Base-by-base conservation (phyloP, 805 yeast genomes). In the Candida insectalens region DNA sequence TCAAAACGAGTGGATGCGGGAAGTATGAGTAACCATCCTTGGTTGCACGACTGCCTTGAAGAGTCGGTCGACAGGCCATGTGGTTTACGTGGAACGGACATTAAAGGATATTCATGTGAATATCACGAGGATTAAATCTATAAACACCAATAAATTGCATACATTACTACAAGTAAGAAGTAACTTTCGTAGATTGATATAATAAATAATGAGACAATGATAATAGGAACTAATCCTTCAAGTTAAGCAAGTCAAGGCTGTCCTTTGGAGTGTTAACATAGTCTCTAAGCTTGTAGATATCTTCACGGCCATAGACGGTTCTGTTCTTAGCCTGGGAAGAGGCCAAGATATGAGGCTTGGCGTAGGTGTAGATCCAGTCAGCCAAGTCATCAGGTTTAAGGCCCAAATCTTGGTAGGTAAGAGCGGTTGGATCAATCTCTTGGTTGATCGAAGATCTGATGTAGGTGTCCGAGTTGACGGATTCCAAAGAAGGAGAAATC, bases 391-490 rank as follows among this genome's bases (percentile, higher is more conserved):
- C 74, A 12, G 77, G 71, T 30, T 66, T 62, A 51, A 84, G 74
- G 29, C 83, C 92, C 47, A 83, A 68, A 51, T 83, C 92, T 22
- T 59, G 62, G 56, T 78, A 83, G 12, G 80, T 71, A 49, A 66
- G 63, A 18, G 84, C 85, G 12, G 54, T 50, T 20, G 71, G 67
- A 49, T 77, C 82, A 40, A 77, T 65, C 15, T 48, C 50, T 58
- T 84, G 94, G 59, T 80, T 66, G 38, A 80, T 66, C 47, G 71
- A 67, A 57, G 76, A 75, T 62, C 94, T 75, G 57, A 76, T 81
- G 36, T 80, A 69, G 55, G 77, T 77, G 57, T 84, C 95, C 19
- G 83, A 72, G 49, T 76, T 79, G 39, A 73, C 30, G 4, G 52
- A 39, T 13, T 40, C 43, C 41, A 51, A 29, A 27, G 42, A 39